Percentiles rank a stretch among this genome's conserved stretches.
Conservation (phyloP, 2,329 filamentous ascomycete species). For the Chalaropsis thielavioides region DNA sequence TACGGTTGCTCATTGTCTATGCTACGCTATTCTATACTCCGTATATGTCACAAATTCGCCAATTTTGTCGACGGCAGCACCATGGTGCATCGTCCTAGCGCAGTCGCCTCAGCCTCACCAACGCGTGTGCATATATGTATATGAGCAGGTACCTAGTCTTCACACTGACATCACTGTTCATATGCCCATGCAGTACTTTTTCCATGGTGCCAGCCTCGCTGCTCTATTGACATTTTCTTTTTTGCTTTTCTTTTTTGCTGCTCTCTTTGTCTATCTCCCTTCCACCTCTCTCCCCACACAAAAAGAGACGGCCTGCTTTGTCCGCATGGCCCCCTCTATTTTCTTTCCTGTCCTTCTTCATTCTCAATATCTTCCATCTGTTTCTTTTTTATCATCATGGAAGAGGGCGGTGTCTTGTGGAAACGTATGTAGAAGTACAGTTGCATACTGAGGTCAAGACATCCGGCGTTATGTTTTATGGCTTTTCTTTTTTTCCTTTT, state of each 20-base stretch:
- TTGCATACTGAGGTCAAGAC: conserved; percentile 4
- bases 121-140: background rate
- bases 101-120: background rate
- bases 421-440: conserved; percentile 6
- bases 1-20: background rate
- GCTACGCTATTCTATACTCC: background rate
- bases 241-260: conserved; percentile 7
- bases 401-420: conserved; percentile 7
- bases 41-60: background rate
- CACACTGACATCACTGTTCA: background rate
- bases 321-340: background rate
- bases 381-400: background rate
- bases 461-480: conserved; percentile 12
- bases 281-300: background rate
- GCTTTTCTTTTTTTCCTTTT: conserved; percentile 2
- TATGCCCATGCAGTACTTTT: background rate
- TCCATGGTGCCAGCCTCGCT: background rate
- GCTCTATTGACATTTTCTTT: conserved; percentile 3
- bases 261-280: background rate
- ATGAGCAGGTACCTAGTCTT: background rate
- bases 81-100: background rate
- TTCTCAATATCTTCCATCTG: conserved; percentile 3
- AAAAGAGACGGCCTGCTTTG: background rate
- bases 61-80: background rate
- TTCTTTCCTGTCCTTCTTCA: background rate